Evolutionary conservation across 106 monocot species (phyloP).

Genomic region (Iris macrosiphon): DNA sequence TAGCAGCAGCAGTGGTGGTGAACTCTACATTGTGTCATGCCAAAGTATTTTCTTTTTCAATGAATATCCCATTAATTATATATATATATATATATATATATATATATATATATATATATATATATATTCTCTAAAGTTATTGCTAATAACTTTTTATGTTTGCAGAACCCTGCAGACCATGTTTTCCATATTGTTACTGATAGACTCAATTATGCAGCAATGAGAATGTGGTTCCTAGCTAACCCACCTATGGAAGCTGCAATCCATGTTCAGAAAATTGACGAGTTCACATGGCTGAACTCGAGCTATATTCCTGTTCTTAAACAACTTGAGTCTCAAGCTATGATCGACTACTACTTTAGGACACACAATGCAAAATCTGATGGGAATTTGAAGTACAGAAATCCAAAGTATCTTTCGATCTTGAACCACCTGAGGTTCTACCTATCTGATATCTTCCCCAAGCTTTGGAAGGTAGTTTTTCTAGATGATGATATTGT

Average conservation of each 20-base stretch:
- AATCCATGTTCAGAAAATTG: constrained; percentile 11
- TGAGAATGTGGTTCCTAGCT: constrained; percentile 16
- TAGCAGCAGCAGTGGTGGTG: constrained; percentile 13
- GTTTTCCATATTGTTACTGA: constrained; percentile 15
- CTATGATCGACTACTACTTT: constrained; percentile 12
- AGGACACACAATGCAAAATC: constrained; percentile 6
- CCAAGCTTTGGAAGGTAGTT: constrained; percentile 61
- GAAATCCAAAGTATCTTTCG: constrained; percentile 22
- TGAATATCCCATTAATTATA: background rate
- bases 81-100: background rate
- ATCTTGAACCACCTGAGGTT: constrained; percentile 78
- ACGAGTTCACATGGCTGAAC: constrained; percentile 14
- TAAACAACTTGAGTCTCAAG: constrained; percentile 9
- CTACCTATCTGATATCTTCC: constrained; percentile 72
- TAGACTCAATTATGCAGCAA: constrained; percentile 12
- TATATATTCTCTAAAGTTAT: background rate
- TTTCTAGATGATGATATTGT: constrained; percentile 83
- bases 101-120: no score
- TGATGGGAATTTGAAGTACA: constrained; percentile 11
- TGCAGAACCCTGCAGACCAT: constrained; percentile 10
- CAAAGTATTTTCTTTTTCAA: background rate
- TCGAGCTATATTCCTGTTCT: constrained; percentile 16
- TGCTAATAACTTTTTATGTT: background rate
- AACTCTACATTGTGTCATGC: constrained; percentile 9
- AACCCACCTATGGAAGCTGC: constrained; percentile 9